Conservation (phyloP, 1,284 basidiomycete species). For the Golubevia pallescens region DNA sequence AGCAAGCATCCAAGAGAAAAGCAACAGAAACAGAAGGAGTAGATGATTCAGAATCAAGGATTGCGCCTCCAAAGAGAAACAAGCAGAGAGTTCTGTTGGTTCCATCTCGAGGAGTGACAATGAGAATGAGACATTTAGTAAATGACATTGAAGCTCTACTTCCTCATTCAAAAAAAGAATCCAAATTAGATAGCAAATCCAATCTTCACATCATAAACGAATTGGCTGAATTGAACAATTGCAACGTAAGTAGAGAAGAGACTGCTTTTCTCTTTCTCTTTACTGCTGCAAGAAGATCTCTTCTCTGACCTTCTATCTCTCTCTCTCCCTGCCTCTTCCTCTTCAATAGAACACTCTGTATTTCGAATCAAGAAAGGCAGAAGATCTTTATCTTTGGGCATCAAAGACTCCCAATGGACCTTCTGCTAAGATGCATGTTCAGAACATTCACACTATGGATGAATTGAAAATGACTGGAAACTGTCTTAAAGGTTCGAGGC, state of each 20-base stretch:
- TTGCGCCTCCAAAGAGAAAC: too few relatives aligned
- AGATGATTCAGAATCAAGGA: too few relatives aligned
- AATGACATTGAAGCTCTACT: constrained; percentile 87
- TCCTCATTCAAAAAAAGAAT: constrained; percentile 89
- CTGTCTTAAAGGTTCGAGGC: constrained; percentile 92
- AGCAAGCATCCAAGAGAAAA: too few relatives aligned
- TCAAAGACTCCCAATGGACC: constrained; percentile 97
- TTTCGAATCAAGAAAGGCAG: constrained; percentile 87
- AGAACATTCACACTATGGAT: constrained; percentile 99
- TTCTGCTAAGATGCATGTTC: constrained; percentile 94
- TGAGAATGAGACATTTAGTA: constrained; percentile 97
- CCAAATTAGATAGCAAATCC: constrained; percentile 86
- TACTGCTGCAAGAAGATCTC: neutral
- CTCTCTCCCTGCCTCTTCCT: too few relatives aligned
- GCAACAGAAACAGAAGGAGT: too few relatives aligned
- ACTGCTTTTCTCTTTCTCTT: neutral
- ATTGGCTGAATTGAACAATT: constrained; percentile 95
- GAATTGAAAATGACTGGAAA: constrained; percentile 99
- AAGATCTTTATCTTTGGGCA: constrained; percentile 96
- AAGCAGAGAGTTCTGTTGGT: constrained; percentile 81
- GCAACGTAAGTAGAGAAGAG: constrained; percentile 69
- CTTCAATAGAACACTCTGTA: constrained; percentile 78
- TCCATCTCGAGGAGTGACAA: constrained; percentile 91
- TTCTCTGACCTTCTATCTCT: too few relatives aligned
- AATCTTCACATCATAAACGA: constrained; percentile 92